Conservation (phyloP, 2,329 filamentous ascomycete species). For the Zasmidium angulare region DNA sequence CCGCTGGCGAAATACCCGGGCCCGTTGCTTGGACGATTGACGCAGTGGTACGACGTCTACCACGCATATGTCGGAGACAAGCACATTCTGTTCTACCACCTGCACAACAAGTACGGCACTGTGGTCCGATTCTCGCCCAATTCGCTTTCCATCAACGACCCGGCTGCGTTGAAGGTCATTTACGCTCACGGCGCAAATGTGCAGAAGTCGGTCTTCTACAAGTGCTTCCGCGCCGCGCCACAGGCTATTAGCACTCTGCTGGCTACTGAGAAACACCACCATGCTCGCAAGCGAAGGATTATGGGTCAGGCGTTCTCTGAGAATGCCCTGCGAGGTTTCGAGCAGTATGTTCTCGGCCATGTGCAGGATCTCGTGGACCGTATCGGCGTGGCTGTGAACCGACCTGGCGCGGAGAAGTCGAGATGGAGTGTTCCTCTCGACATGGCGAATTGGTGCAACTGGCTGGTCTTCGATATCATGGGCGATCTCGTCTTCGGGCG, state of each 20-base stretch:
- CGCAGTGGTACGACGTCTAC: slow-evolving; percentile 26
- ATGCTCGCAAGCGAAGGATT: slow-evolving; percentile 47
- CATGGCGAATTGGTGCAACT: slow-evolving; percentile 34
- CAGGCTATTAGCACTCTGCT: slow-evolving; percentile 45
- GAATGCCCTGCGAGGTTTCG: slow-evolving; percentile 22
- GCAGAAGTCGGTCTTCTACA: slow-evolving; percentile 51
- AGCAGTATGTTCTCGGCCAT: slow-evolving; percentile 26
- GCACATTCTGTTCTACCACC: slow-evolving; percentile 26
- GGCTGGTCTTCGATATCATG: slow-evolving; percentile 54
- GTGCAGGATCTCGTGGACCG: slow-evolving; percentile 20
- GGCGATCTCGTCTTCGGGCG: slow-evolving; percentile 47
- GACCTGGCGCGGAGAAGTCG: slow-evolving; percentile 11
- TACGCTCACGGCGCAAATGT: slow-evolving; percentile 50
- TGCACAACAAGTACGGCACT: slow-evolving; percentile 25
- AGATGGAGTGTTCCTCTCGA: slow-evolving; percentile 25
- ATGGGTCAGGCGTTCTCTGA: slow-evolving; percentile 48
- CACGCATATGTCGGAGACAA: slow-evolving; percentile 31
- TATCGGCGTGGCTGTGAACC: slow-evolving; percentile 10
- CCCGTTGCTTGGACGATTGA: slow-evolving; percentile 25
- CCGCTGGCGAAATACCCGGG: slow-evolving; percentile 29
- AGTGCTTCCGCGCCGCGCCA: slow-evolving; percentile 44
- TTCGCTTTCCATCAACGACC: slow-evolving; percentile 28
- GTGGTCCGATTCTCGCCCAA: slow-evolving; percentile 29
- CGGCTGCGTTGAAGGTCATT: slow-evolving; percentile 45
- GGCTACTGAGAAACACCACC: slow-evolving; percentile 44